Evolutionary conservation across 1,284 basidiomycete genomes (phyloP), one percentile per base, ranked within the genome.

Genomic region (Wolfiporia cocos): DNA sequence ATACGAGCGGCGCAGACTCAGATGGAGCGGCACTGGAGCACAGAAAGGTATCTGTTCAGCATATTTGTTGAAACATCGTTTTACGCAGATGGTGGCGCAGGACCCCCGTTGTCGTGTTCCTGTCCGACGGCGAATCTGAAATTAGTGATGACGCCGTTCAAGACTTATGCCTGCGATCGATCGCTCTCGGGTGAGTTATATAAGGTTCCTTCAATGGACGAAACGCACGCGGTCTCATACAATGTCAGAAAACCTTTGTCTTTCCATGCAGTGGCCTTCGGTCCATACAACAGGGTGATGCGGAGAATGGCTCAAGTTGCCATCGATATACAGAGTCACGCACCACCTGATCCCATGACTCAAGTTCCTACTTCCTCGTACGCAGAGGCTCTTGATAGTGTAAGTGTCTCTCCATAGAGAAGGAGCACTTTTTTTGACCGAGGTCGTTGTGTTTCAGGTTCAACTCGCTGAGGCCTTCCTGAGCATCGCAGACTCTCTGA

Each of bases 221-320:
- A 11, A 7, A 11, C n/a, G n/a, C n/a, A n/a, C n/a, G n/a, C n/a
- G n/a, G n/a, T n/a, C n/a, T n/a, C n/a, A n/a, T n/a, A n/a, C n/a
- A n/a, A n/a, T n/a, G n/a, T n/a, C n/a, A n/a, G 80, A 4, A 76
- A 74, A 61, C 64, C 74, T 0, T 57, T 81, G 0, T 78, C 78
- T 0, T 74, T 82, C 52, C 78, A 82, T 40, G 49, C 77, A 0
- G 75, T 82, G 2, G 71, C 73, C 0, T 82, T 82, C 23, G 78
- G 78, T 1, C n/a, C n/a, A n/a, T n/a, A n/a, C n/a, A 60, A 65
- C 0, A 56, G 62, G 5, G 58, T 58, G 19, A 60, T 82, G 31
- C 67, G 67, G 19, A 61, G 70, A 11, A 81, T 81, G 79, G 65
- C 68, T 0, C 59, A 73, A 11, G 68, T 81, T 24, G 76, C 78